These are phyloP conservation scores for Pleurotus tuber-regium DNA, from an alignment of 768 basidiomycete genomes.

Conservation along the genomic window DNA sequence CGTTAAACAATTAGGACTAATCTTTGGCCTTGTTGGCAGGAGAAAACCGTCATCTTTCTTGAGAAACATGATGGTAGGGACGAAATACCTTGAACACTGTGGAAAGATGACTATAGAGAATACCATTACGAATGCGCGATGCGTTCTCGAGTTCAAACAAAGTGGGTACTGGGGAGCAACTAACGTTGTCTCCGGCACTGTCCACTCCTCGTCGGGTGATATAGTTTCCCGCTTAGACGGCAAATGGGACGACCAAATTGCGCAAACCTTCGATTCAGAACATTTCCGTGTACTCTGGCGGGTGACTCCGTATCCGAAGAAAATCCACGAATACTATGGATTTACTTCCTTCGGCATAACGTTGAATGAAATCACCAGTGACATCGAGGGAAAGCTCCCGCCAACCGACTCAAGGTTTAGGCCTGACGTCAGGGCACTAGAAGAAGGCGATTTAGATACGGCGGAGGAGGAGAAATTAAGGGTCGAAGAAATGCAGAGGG, in stretches of 20 bases:
- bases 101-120: slow-evolving; percentile 80
- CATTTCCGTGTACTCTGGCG: slow-evolving; percentile 80
- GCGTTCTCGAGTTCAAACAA: slow-evolving; percentile 83
- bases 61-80: slow-evolving; percentile 86
- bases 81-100: slow-evolving; percentile 85
- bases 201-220: slow-evolving; percentile 53
- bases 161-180: slow-evolving; percentile 80
- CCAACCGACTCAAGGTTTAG: slow-evolving; percentile 81
- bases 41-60: slow-evolving; percentile 86
- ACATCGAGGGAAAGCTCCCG: slow-evolving; percentile 62
- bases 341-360: slow-evolving; percentile 80
- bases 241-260: slow-evolving; percentile 85
- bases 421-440: slow-evolving; percentile 80
- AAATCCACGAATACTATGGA: slow-evolving; percentile 72
- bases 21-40: slow-evolving; percentile 39
- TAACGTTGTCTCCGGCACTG: slow-evolving; percentile 66
- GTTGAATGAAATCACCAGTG: slow-evolving; percentile 74
- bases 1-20: slow-evolving; percentile 6
- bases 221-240: slow-evolving; percentile 71
- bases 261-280: slow-evolving; percentile 63
- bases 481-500: slow-evolving; percentile 76
- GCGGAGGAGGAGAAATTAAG: slow-evolving; percentile 73
- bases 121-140: slow-evolving; percentile 48
- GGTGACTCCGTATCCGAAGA: slow-evolving; percentile 67
- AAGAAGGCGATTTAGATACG: slow-evolving; percentile 66